Evolutionary conservation across 2,329 filamentous ascomycete species (phyloP), one percentile per base, ranked within the genome.

Genomic region (Aspergillus oerlinghausenensis): DNA sequence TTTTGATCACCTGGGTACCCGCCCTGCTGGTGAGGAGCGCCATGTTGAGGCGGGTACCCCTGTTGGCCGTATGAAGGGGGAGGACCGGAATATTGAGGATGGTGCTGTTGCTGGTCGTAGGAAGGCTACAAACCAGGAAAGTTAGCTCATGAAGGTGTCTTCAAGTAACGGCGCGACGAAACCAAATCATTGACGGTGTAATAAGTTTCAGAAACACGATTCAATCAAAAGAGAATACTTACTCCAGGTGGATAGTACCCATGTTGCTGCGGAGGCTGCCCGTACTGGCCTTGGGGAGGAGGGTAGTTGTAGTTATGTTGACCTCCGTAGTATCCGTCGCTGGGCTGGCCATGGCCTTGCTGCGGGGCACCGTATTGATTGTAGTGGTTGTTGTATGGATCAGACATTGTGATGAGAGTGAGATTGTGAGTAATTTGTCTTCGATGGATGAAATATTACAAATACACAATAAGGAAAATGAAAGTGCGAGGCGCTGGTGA

Each of bases 231-330:
- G 10, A 28, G 50, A 48, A 38, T 43, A 19, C 68, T 65, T 55
- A 72, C 70, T 40, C 63, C 60, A 9, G 61, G 59, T 45, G 60
- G 65, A 52, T 67, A 68, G 19, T 66, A 63, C n/a, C 63, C 63
- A 40, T 67, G 62, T 49, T 63, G 65, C 10, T 63, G 65, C 9
- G 60, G 63, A 25, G 59, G 61, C 52, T 61, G 60, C 25, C 56
- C 59, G 26, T 67, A 59, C 42, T 61, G 60, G 21, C 56, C 60
- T 54, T 65, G 63, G 9, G 61, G 58, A 51, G 65, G 61, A 29
- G 63, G 55, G 51, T 63, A 62, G 45, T 65, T 60, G 45, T 63
- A 25, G 43, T 47, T 62, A 38, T 63, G 62, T 17, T 69, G 62
- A 28, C 58, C 61, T 43, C 32, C 51, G 56, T 63, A 65, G 49